Conservation (phyloP, 306 rosid genomes). For the Dryas drummondii region DNA sequence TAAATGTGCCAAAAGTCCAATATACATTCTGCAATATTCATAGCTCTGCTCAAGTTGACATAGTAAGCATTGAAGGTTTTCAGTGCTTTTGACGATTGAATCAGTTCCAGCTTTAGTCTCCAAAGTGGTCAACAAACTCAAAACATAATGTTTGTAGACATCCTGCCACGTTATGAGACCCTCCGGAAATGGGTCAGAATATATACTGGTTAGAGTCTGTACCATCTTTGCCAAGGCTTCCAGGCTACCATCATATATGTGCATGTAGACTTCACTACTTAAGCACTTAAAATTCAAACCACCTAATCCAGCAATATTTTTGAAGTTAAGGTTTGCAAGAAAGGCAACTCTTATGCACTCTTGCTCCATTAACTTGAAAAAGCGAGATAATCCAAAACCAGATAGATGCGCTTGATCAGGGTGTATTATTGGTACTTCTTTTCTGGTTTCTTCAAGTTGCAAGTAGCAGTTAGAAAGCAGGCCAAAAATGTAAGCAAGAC, state of each 20-base stretch:
- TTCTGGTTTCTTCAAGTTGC: slow-evolving; percentile 58
- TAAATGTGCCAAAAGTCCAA: slow-evolving; percentile 53
- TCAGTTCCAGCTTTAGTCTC: slow-evolving; percentile 60
- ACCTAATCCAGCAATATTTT: slow-evolving; percentile 83
- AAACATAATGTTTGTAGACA: slow-evolving; percentile 67
- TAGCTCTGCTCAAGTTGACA: slow-evolving; percentile 81
- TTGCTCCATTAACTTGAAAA: slow-evolving; percentile 66
- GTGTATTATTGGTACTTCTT: slow-evolving; percentile 41
- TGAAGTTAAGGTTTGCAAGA: slow-evolving; percentile 67
- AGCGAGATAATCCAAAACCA: slow-evolving; percentile 54
- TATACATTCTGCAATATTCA: slow-evolving; percentile 52
- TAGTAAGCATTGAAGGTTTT: slow-evolving; percentile 64
- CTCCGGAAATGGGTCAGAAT: slow-evolving; percentile 49
- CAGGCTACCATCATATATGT: slow-evolving; percentile 63
- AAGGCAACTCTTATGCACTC: slow-evolving; percentile 71
- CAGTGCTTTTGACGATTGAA: slow-evolving; percentile 50
- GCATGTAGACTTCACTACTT: slow-evolving; percentile 62
- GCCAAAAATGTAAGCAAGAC: slow-evolving; percentile 73
- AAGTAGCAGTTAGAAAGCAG: slow-evolving; percentile 80
- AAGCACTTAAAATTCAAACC: slow-evolving; percentile 75
- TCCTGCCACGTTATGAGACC: slow-evolving; percentile 85
- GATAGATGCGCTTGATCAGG: slow-evolving; percentile 46
- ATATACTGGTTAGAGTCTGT: slow-evolving; percentile 50
- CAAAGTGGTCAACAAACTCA: slow-evolving; percentile 49
- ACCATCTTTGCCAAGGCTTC: slow-evolving; percentile 85